Evolutionary conservation across 2,329 filamentous ascomycete species (phyloP), one percentile per base, ranked within the genome.

Genomic region (Macrophomina phaseolina): DNA sequence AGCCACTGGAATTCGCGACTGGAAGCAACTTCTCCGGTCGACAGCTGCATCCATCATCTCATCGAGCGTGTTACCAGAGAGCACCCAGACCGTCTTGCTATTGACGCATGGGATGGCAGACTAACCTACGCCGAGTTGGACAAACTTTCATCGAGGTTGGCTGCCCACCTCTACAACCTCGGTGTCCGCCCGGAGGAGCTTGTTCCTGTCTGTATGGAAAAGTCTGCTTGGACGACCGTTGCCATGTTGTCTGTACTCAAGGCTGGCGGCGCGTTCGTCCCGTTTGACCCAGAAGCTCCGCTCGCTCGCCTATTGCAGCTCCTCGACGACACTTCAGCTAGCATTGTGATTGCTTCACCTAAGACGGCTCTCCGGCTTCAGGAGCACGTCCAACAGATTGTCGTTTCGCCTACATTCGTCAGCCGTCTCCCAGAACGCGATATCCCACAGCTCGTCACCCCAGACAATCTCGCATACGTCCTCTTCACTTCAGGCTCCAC

Each of bases 1-100:
- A 85, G 83, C 82, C 71, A 71, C 4, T 84, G 82, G 81, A 85
- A 84, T 52, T 73, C 81, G 30, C 68, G 75, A 2, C 68, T 85
- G 2, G 82, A 82, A 28, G 78, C 80, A 2, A 76, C 14, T 11
- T 18, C 23, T 30, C 38, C 77, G 0, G 75, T 80, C 60, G 73
- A 78, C 40, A 80, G 77, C 51, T 84, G 83, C 70, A 83, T 83
- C 76, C 82, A 85, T 67, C 81, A 83, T 1, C 77, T 83, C 65
- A 74, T 85, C 12, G 72, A 79, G 4, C 73, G 82, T 62, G 78
- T 76, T 71, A 77, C 77, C 23, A 69, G 68, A 51, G 68, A 70
- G 16, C 69, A 75, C 9, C 76, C 78, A 1, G 72, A 79, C 2
- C 79, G 79, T 9, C 30, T 7, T 1, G 77, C 77, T 8, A 69